A percentile compares a stretch with the other conserved stretches of the same genome.
Evolutionary conservation across 257 asterid species (phyloP).

Genomic region (Cynanchum wilfordii): DNA sequence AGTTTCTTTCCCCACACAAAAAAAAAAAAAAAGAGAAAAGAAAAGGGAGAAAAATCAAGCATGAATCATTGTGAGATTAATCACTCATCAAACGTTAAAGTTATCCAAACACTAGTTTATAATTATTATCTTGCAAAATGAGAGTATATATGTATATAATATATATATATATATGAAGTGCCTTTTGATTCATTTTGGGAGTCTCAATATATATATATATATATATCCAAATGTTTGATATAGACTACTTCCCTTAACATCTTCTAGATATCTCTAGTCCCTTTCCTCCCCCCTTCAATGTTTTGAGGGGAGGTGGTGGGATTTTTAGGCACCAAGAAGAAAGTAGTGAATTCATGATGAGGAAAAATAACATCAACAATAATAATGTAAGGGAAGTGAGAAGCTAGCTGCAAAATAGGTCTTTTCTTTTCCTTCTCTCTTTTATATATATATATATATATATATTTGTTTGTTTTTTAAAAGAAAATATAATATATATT

Average conservation of each 20-base stretch:
- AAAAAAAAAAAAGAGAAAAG: neutral
- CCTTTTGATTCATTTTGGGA: neutral
- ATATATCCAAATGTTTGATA: neutral
- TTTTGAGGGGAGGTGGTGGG: neutral
- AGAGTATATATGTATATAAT: neutral
- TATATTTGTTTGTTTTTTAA: too few relatives aligned
- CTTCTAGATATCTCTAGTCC: neutral
- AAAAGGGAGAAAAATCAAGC: too few relatives aligned
- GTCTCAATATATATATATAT: neutral
- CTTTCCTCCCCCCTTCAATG: neutral
- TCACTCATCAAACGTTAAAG: neutral
- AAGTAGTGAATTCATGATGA: slow-evolving; percentile 2
- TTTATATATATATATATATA: too few relatives aligned
- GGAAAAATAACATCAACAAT: neutral
- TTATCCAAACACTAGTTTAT: neutral
- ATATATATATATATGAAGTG: too few relatives aligned
- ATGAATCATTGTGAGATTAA: slow-evolving; percentile 17
- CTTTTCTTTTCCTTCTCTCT: too few relatives aligned
- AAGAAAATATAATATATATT: too few relatives aligned
- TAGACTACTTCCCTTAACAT: neutral
- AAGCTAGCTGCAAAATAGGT: neutral
- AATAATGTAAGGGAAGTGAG: neutral
- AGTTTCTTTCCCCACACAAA: slow-evolving; percentile 3
- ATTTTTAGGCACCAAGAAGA: slow-evolving; percentile 2
- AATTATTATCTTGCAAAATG: slow-evolving; percentile 1